Conservation (phyloP, 2,329 filamentous ascomycete genomes). For the Pseudofabraea citricarpa region DNA sequence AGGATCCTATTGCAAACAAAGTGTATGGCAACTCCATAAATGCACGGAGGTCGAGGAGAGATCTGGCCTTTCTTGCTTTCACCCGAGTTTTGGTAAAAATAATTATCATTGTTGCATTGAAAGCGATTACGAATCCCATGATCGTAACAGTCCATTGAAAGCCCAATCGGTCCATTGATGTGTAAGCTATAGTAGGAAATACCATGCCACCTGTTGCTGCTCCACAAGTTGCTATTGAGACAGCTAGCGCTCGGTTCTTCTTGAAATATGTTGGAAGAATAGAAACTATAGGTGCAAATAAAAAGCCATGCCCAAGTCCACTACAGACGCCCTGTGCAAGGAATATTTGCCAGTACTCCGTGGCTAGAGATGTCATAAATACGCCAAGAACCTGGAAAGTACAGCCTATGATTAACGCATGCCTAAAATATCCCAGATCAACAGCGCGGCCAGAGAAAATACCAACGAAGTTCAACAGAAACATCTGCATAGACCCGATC, state of each 20-base stretch:
- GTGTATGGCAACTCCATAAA: constrained; percentile 38
- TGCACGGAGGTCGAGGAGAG: constrained; percentile 37
- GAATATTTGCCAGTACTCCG: constrained; percentile 39
- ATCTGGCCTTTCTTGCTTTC: constrained; percentile 32
- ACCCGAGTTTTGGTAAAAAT: constrained; percentile 28
- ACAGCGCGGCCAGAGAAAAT: constrained; percentile 9
- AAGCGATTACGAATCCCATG: constrained; percentile 42
- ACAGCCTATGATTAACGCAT: constrained; percentile 15
- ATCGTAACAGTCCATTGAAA: constrained; percentile 39
- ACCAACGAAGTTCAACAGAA: constrained; percentile 36
- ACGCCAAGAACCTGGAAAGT: constrained; percentile 36
- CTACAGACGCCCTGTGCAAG: constrained; percentile 40
- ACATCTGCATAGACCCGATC: constrained; percentile 37
- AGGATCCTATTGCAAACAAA: constrained; percentile 36
- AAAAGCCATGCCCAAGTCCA: constrained; percentile 38
- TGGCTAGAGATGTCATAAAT: constrained; percentile 34
- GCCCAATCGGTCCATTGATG: constrained; percentile 32
- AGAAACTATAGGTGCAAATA: constrained; percentile 46
- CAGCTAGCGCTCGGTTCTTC: constrained; percentile 27
- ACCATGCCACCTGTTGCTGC: constrained; percentile 58
- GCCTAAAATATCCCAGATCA: constrained; percentile 23
- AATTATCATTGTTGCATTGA: constrained; percentile 32
- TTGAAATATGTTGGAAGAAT: constrained; percentile 47
- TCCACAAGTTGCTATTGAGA: constrained; percentile 40
- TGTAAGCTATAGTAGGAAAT: constrained; percentile 51